A percentile compares a stretch with the other conserved stretches of the same genome.
Evolutionary conservation across 106 monocot species (phyloP).

Genomic region (Dendrobium chrysotoxum): DNA sequence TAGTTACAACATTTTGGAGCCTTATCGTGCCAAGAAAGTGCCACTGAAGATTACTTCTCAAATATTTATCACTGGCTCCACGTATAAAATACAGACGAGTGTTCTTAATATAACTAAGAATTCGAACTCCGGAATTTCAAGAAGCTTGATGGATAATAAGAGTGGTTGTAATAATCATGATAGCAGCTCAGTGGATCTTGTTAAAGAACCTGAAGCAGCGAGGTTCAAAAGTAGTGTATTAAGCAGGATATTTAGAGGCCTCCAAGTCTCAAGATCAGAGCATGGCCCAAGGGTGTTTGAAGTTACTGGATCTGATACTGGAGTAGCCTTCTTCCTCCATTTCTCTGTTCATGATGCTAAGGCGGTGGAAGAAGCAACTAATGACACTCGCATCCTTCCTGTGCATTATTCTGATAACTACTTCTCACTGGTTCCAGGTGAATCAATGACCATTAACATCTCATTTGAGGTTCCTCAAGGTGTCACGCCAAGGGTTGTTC

Average conservation of each 20-base stretch:
- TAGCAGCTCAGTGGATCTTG: no score
- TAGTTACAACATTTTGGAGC: constrained; percentile 74
- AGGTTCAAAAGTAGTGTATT: constrained; percentile 3
- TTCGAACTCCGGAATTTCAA: background rate
- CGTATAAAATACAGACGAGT: constrained; percentile 48
- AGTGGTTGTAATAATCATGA: background rate
- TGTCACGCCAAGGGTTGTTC: constrained; percentile 49
- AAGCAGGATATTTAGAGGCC: constrained; percentile 28
- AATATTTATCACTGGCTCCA: constrained; percentile 46
- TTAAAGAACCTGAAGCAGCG: background rate
- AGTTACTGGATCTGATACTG: constrained; percentile 47
- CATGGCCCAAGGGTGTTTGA: constrained; percentile 16
- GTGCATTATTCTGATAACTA: constrained; percentile 96
- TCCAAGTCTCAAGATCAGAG: constrained; percentile 2
- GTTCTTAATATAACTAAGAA: constrained; percentile 58
- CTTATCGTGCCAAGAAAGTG: constrained; percentile 47
- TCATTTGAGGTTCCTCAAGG: constrained; percentile 74
- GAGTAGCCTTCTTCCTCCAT: constrained; percentile 89
- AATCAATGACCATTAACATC: constrained; percentile 43
- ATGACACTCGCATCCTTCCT: constrained; percentile 86
- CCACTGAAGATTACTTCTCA: constrained; percentile 82
- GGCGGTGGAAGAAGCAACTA: constrained; percentile 15
- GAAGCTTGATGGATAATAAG: background rate
- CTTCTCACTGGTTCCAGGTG: constrained; percentile 84
- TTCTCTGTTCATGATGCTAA: constrained; percentile 72